Conservation (phyloP, 1,284 basidiomycete genomes). For the Rhodotorula glutinis region DNA sequence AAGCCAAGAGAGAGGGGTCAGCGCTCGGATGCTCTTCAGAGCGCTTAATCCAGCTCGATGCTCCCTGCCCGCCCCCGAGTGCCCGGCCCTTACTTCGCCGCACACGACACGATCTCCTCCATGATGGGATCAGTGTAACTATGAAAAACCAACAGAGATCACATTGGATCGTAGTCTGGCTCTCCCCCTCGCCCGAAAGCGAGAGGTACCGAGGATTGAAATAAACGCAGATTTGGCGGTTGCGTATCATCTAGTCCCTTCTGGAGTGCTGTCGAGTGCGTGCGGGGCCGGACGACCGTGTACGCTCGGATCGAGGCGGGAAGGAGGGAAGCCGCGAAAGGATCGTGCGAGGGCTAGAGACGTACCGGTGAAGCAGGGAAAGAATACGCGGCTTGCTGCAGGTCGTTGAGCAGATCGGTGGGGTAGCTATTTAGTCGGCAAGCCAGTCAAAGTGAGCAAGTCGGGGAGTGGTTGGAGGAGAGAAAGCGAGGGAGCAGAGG, state of each 20-base stretch:
- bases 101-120: background rate
- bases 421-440: background rate
- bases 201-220: slow-evolving; percentile 30
- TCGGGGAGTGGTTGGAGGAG: background rate
- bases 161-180: slow-evolving; percentile 21
- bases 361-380: too few relatives aligned
- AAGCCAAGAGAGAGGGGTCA: background rate
- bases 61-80: slow-evolving; percentile 28
- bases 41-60: background rate
- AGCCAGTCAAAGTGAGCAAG: background rate
- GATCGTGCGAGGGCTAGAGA: background rate
- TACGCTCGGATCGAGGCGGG: background rate
- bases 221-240: slow-evolving; percentile 36
- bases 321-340: too few relatives aligned
- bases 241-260: slow-evolving; percentile 32
- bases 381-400: too few relatives aligned
- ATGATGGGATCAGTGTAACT: slow-evolving; percentile 36
- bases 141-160: slow-evolving; percentile 35
- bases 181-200: slow-evolving; percentile 21
- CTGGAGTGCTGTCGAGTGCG: background rate
- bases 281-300: too few relatives aligned
- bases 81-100: too few relatives aligned
- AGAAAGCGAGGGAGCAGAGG: background rate
- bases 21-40: background rate
- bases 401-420: too few relatives aligned